phyloP scores from a whole-genome alignment of 129 eudicot species.

The Centaurea solstitialis region DNA sequence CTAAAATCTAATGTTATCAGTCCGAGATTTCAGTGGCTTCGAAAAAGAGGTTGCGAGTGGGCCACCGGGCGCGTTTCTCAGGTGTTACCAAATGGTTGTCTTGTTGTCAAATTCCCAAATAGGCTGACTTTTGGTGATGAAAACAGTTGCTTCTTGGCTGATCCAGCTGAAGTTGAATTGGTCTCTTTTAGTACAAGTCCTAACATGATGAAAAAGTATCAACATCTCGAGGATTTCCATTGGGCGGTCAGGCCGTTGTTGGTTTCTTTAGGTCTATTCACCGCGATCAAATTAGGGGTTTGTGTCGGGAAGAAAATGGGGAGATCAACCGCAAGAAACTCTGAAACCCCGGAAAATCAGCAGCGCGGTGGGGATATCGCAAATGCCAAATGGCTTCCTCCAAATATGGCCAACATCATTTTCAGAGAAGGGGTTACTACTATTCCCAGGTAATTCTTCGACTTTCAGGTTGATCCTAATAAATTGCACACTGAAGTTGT shows the following conservation, averaged over 20 bases:
- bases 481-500: not conserved
- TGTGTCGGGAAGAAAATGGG: slow-evolving; percentile 54
- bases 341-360: slow-evolving; percentile 22
- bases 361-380: slow-evolving; percentile 36
- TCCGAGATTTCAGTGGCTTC: slow-evolving; percentile 91
- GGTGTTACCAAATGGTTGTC: slow-evolving; percentile 81
- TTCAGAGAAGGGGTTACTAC: slow-evolving; percentile 46
- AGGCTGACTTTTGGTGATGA: slow-evolving; percentile 48
- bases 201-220: slow-evolving; percentile 63
- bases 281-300: slow-evolving; percentile 65
- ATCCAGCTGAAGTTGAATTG: slow-evolving; percentile 87
- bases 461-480: not conserved
- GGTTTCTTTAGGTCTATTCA: slow-evolving; percentile 74
- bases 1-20: slow-evolving; percentile 64
- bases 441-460: slow-evolving; percentile 32
- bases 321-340: slow-evolving; percentile 34
- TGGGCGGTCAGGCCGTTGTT: slow-evolving; percentile 94
- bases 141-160: slow-evolving; percentile 53
- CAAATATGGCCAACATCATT: slow-evolving; percentile 62
- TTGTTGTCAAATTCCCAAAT: slow-evolving; percentile 71
- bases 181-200: slow-evolving; percentile 63
- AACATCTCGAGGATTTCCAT: slow-evolving; percentile 93
- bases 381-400: slow-evolving; percentile 65
- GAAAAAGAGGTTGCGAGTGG: slow-evolving; percentile 66
- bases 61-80: slow-evolving; percentile 66